Evolutionary conservation across 139 green algal species (phyloP), one percentile per base, ranked within the genome.

Genomic region (Yamagishiella unicocca): DNA sequence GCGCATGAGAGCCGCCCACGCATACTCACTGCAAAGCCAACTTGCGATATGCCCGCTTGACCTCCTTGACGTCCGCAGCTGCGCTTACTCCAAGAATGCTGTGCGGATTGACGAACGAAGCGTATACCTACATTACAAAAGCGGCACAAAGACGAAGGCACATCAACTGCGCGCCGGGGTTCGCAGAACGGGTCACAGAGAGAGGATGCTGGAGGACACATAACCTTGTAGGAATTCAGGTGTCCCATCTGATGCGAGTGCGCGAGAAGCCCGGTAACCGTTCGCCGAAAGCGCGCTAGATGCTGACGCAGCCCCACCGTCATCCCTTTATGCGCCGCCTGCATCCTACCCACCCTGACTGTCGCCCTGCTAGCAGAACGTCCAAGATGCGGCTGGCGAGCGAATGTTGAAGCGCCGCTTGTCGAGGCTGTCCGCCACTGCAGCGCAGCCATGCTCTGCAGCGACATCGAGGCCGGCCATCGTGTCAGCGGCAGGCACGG

Each of bases 11-110:
- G n/a, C n/a, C n/a, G n/a, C n/a, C n/a, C n/a, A n/a, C n/a, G n/a
- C n/a, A n/a, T n/a, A 85, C 78, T 85, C 37, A 90, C 82, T 91
- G 71, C 21, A 93, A 33, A 10, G 74, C 91, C 37, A 92, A 73
- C 83, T 90, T 87, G 19, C 90, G 81, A 76, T 94, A 91, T 0
- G 91, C 89, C 12, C 72, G 68, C 62, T 91, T 93, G 35, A 94
- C 85, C 70, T 94, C 89, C 22, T 89, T 89, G 4, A 90, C 88
- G 33, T 90, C 78, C 1, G 90, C 90, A 10, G 46, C 58, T 4
- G 58, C 33, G 27, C 24, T 58, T 0, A 93, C 88, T n/a, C 88
- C 88, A 25, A 93, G 88, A 0, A 89, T 35, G 24, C 22, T 81
- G 50, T 87, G 50, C 6, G 82, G 82, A 38, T 87, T 87, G 9